Evolutionary conservation across 2,329 filamentous ascomycete species (phyloP), one percentile per base, ranked within the genome.

Genomic region (Penicillium janthinellum): DNA sequence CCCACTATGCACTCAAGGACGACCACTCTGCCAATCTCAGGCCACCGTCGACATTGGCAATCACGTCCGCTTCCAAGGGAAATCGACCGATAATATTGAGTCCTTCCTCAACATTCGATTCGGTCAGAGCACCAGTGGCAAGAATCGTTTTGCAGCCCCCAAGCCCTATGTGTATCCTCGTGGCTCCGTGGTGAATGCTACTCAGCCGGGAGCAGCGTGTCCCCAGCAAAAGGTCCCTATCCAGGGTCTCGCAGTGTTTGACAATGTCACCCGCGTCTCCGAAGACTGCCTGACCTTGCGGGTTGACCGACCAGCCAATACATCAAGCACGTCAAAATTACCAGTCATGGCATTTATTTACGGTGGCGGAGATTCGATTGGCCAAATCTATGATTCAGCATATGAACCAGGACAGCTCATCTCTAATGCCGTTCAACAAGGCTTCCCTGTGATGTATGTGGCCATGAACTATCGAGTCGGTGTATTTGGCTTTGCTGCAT

Each of bases 261-360:
- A 62, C 34, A 62, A 60, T 60, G 57, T 60, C 20, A 60, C 57
- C 6, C 34, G 39, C 8, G 44, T 62, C n/a, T 62, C 60, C 1
- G 60, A 62, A 31, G 60, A 60, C 14, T 62, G 57, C 11, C 57
- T 62, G 6, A 62, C 31, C 11, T 42, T 62, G 17, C 57, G 60
- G 17, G 51, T 62, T 10, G 60, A 62, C 25, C 45, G 60, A 57
- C 57, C 60, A 15, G 50, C 39, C 17, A 54, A 48, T 22, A 57
- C 34, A 45, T 39, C 54, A n/a, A 55, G 28, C 15, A 45, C 47
- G 17, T 37, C 55, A 2, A 62, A 56, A 22, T 50, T 62, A 14
- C 60, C 60, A 4, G 60, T 62, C 17, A 62, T 62, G 60, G 60
- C 47, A 11, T 62, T 52, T 28, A 62, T 62, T 28, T 62, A 62